Conservation (phyloP, 192 early-diverging fungal genomes). For the Dissophora ornata region DNA sequence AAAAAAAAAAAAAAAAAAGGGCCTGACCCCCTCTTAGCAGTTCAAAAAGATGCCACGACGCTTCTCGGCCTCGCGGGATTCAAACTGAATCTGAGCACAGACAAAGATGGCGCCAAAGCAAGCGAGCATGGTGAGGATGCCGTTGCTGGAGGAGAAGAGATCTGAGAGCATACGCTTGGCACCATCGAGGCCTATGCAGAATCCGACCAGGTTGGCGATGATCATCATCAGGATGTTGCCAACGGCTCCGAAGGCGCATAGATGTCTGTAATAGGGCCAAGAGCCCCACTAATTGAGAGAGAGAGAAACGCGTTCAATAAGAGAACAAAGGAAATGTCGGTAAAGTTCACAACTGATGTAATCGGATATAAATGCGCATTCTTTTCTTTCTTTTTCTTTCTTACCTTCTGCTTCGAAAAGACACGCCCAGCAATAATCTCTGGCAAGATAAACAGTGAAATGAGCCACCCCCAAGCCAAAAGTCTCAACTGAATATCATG, state of each 20-base stretch:
- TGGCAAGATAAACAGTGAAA: slow-evolving; percentile 87
- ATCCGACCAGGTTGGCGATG: slow-evolving; percentile 95
- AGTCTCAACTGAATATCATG: slow-evolving; percentile 92
- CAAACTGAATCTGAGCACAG: slow-evolving; percentile 83
- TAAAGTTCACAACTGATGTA: too few species aligned
- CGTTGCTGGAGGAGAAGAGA: slow-evolving; percentile 56
- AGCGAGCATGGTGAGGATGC: slow-evolving; percentile 59
- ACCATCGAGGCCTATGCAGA: slow-evolving; percentile 90
- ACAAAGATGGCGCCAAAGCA: slow-evolving; percentile 67
- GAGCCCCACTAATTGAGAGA: slow-evolving; percentile 58
- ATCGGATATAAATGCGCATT: too few species aligned
- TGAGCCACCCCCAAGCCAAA: slow-evolving; percentile 94
- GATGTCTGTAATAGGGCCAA: slow-evolving; percentile 73
- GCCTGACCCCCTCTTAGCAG: slow-evolving; percentile 23
- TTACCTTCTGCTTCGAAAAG: slow-evolving; percentile 67
- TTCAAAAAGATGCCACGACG: slow-evolving; percentile 58
- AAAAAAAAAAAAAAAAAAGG: too few species aligned
- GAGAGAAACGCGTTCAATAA: background rate
- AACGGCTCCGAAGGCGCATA: slow-evolving; percentile 85
- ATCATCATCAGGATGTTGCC: slow-evolving; percentile 95
- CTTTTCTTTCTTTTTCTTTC: too few species aligned
- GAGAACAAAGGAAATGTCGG: background rate
- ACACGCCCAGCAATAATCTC: slow-evolving; percentile 75
- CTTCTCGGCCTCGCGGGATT: slow-evolving; percentile 80
- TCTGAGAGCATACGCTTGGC: slow-evolving; percentile 76